Evolutionary conservation across 2,329 filamentous ascomycete species (phyloP).

Genomic region (Elsinoe fawcettii): DNA sequence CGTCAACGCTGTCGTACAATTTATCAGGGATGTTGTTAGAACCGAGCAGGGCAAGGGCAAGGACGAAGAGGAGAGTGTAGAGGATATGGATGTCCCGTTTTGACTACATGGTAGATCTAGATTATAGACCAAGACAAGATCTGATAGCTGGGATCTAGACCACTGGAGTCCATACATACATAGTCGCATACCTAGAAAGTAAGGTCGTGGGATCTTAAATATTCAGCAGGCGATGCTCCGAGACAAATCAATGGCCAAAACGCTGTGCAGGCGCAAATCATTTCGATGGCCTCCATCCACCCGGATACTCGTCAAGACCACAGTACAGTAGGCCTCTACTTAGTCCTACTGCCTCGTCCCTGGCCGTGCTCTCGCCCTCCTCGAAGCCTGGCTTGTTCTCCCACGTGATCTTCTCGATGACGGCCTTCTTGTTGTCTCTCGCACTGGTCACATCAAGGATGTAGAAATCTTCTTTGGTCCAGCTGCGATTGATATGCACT

Average conservation of each 20-base stretch:
- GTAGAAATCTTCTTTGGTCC: slow-evolving; percentile 10
- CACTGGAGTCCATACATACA: no score
- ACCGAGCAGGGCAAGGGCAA: slow-evolving; percentile 26
- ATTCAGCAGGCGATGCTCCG: no score
- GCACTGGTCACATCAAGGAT: not conserved
- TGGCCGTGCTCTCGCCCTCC: not conserved
- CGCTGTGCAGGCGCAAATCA: not conserved
- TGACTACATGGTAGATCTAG: slow-evolving; percentile 27
- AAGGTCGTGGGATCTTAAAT: no score
- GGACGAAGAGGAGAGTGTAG: slow-evolving; percentile 48
- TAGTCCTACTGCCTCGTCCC: slow-evolving; percentile 1
- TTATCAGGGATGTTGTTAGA: slow-evolving; percentile 52
- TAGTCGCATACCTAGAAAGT: no score
- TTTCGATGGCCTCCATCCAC: slow-evolving; percentile 1
- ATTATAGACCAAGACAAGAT: not conserved
- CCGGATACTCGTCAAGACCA: slow-evolving; percentile 2
- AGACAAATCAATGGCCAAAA: not conserved
- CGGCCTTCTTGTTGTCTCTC: not conserved
- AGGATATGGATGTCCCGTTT: slow-evolving; percentile 64
- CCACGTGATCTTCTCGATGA: slow-evolving; percentile 2
- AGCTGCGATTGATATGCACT: slow-evolving; percentile 1
- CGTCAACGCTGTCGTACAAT: slow-evolving; percentile 65
- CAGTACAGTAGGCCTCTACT: not conserved
- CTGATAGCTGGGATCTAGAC: no score
- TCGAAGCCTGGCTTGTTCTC: slow-evolving; percentile 1